Conservation (phyloP, 1,284 basidiomycete genomes). For the Moesziomyces sp. region DNA sequence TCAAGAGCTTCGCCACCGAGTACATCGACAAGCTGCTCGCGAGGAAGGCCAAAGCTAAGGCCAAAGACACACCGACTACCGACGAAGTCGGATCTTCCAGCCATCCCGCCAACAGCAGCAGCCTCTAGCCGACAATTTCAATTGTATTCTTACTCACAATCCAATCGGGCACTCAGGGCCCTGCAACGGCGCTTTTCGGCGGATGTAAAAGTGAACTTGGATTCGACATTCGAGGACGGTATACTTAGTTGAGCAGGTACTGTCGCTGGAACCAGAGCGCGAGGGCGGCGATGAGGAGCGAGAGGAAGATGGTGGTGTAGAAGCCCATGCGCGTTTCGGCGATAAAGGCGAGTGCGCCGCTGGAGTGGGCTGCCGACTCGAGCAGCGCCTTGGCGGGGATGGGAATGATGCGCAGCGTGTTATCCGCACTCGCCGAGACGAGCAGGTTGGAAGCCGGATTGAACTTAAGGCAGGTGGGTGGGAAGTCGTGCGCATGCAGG, state of each 20-base stretch:
- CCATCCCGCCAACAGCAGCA: slow-evolving; percentile 8
- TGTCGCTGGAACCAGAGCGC: slow-evolving; percentile 35
- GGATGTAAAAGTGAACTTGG: too few relatives aligned
- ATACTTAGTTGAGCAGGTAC: slow-evolving; percentile 24
- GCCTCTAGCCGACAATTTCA: slow-evolving; percentile 1
- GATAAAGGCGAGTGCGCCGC: slow-evolving; percentile 37
- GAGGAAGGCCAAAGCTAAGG: slow-evolving; percentile 28
- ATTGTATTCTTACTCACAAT: slow-evolving; percentile 14
- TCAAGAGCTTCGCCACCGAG: slow-evolving; percentile 92
- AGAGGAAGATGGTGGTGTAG: slow-evolving; percentile 46
- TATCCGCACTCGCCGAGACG: slow-evolving; percentile 92
- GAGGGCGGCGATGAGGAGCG: slow-evolving; percentile 31
- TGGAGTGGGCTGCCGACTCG: slow-evolving; percentile 12
- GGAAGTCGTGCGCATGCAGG: slow-evolving; percentile 92
- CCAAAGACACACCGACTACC: slow-evolving; percentile 3
- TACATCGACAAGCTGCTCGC: slow-evolving; percentile 70
- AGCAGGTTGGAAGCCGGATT: slow-evolving; percentile 83
- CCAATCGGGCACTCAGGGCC: neutral
- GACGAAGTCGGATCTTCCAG: slow-evolving; percentile 2
- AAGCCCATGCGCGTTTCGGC: slow-evolving; percentile 46
- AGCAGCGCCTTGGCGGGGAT: slow-evolving; percentile 65
- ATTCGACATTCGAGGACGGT: too few relatives aligned
- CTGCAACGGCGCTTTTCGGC: too few relatives aligned
- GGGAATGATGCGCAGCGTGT: slow-evolving; percentile 80
- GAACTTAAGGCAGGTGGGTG: slow-evolving; percentile 88